Conservation (phyloP, 345 rosid species). For the Dipteronia sinensis region DNA sequence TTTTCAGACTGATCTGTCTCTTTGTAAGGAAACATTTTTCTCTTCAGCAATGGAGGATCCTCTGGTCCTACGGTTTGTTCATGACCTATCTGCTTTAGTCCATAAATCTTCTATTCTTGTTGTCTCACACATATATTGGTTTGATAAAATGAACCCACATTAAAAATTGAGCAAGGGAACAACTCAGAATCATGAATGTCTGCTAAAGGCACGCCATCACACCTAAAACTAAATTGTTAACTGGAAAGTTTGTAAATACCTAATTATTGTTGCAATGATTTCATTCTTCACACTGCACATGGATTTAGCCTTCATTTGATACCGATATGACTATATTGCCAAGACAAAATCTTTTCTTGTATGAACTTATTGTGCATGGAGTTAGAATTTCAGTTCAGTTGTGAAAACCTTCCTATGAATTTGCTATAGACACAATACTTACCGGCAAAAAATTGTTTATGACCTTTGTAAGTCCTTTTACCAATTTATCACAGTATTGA, state of each 20-base stretch:
- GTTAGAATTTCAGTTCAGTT: neutral
- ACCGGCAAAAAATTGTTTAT: neutral
- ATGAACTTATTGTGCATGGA: neutral
- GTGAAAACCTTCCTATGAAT: neutral
- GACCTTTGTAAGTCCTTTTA: neutral
- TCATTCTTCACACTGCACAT: neutral
- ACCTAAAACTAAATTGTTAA: neutral
- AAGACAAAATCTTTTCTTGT: neutral
- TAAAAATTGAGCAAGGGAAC: neutral
- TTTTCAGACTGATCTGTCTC: conserved; percentile 79
- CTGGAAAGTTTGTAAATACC: neutral
- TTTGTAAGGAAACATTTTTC: conserved; percentile 88
- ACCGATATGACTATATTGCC: neutral
- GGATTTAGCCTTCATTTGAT: too few relatives aligned
- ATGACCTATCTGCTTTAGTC: conserved; percentile 9
- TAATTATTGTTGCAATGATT: neutral
- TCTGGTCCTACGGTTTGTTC: conserved; percentile 63
- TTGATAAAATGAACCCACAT: neutral
- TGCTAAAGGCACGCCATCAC: neutral
- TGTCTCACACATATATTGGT: neutral
- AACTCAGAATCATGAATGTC: neutral
- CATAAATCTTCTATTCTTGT: conserved; percentile 9
- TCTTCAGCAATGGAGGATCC: conserved; percentile 76
- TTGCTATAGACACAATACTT: neutral
- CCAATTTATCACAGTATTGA: neutral